phyloP scores from a whole-genome alignment of 176 grass and related monocot species.

The bread wheat (Triticum aestivum) region DNA sequence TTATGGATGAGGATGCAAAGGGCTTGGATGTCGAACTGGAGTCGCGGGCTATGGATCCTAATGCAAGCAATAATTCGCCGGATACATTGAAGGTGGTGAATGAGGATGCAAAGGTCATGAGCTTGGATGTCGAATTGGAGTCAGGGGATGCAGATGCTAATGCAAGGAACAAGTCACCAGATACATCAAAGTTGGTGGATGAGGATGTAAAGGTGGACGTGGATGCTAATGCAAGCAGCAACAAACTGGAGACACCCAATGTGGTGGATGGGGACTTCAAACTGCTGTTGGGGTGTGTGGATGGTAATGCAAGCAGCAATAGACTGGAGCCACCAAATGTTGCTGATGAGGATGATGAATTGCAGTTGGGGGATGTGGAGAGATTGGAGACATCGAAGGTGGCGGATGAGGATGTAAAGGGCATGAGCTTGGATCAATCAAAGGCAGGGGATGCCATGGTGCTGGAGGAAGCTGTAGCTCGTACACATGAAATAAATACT shows the following conservation, averaged over 20 bases:
- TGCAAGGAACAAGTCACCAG: conserved; percentile 15
- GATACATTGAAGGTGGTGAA: neutral
- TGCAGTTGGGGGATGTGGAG: no score
- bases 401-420: neutral
- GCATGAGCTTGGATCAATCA: neutral
- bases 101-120: neutral
- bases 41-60: neutral
- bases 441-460: neutral
- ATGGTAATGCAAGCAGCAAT: no score
- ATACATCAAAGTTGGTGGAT: neutral
- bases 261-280: no score
- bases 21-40: neutral
- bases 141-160: neutral
- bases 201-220: conserved; percentile 2
- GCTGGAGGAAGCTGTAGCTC: conserved; percentile 7
- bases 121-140: neutral
- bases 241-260: no score
- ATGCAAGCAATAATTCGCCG: neutral
- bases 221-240: no score
- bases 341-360: no score
- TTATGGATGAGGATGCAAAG: neutral
- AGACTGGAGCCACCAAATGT: no score
- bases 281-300: no score
- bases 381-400: neutral
- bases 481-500: neutral